These are phyloP conservation scores for Plantago ovata DNA, from an alignment of 257 asterid species.

Conservation along the genomic window DNA sequence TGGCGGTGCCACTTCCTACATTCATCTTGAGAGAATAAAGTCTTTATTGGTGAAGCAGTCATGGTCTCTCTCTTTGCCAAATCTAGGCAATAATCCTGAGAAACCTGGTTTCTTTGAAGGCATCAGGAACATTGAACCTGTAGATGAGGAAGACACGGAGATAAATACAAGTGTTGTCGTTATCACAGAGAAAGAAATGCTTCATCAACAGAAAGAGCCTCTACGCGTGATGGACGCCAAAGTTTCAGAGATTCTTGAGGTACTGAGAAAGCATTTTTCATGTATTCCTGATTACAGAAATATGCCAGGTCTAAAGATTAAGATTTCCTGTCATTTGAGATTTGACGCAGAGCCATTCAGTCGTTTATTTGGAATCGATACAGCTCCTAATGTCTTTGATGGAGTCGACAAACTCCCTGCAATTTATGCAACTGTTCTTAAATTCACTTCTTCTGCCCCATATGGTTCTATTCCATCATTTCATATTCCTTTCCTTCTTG, in stretches of 20 bases:
- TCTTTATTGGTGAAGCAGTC: conserved; percentile 81
- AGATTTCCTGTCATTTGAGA: conserved; percentile 62
- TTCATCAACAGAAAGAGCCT: conserved; percentile 54
- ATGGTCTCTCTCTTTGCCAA: conserved; percentile 80
- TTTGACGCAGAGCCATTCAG: conserved; percentile 60
- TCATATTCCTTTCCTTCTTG: conserved; percentile 76
- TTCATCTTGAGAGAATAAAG: conserved; percentile 58
- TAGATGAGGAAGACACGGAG: conserved; percentile 43
- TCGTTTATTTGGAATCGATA: conserved; percentile 32
- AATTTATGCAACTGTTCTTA: conserved; percentile 71
- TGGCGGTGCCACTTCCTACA: conserved; percentile 45
- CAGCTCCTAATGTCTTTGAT: conserved; percentile 29
- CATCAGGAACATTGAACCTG: conserved; percentile 46
- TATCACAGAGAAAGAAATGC: conserved; percentile 34
- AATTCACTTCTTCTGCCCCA: conserved; percentile 70
- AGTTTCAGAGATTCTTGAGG: conserved; percentile 57
- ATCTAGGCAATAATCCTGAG: conserved; percentile 36
- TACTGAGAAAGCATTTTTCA: conserved; percentile 74
- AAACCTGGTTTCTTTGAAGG: conserved; percentile 50
- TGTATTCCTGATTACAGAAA: conserved; percentile 73
- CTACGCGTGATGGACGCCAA: conserved; percentile 89
- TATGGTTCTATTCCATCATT: conserved; percentile 67
- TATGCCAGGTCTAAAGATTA: conserved; percentile 74
- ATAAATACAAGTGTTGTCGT: conserved; percentile 27
- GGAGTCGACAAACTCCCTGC: conserved; percentile 73